These are phyloP conservation scores for Simplicillium aogashimaense DNA, from an alignment of 2,329 filamentous ascomycete genomes.

Conservation along the genomic window DNA sequence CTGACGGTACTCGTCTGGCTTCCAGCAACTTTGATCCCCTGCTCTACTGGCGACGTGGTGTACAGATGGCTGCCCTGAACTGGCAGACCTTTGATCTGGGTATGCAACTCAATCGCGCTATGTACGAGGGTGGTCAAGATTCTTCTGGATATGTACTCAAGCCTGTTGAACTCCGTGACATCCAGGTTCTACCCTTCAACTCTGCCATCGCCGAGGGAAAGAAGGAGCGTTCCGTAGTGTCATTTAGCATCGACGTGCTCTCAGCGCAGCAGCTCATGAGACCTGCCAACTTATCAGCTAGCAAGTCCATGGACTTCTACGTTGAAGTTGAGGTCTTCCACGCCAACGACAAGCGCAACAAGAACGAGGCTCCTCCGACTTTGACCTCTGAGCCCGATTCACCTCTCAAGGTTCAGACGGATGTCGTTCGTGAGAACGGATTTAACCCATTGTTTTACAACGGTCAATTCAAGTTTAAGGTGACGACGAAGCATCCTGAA, in stretches of 20 bases:
- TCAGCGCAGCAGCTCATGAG: constrained; percentile 93
- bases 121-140: constrained; percentile 88
- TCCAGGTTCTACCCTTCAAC: constrained; percentile 46
- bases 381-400: constrained; percentile 33
- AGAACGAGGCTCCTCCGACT: constrained; percentile 61
- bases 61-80: constrained; percentile 96
- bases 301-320: constrained; percentile 78
- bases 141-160: constrained; percentile 89
- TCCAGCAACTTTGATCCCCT: constrained; percentile 95
- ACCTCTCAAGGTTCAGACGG: constrained; percentile 70
- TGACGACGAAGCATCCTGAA: constrained; percentile 91
- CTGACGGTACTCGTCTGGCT: constrained; percentile 67
- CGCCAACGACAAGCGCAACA: constrained; percentile 87
- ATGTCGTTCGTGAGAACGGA: constrained; percentile 75
- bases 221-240: constrained; percentile 71
- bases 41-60: constrained; percentile 86
- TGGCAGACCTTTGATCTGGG: constrained; percentile 97
- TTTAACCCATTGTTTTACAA: constrained; percentile 81
- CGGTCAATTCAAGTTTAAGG: constrained; percentile 65
- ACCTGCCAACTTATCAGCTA: constrained; percentile 60
- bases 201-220: constrained; percentile 46
- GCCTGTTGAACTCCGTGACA: constrained; percentile 71
- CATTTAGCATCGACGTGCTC: constrained; percentile 78
- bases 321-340: constrained; percentile 92
- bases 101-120: constrained; percentile 93